Evolutionary conservation across 805 yeast genomes (phyloP).

Genomic region (Ogataea nakhonphanomensis): DNA sequence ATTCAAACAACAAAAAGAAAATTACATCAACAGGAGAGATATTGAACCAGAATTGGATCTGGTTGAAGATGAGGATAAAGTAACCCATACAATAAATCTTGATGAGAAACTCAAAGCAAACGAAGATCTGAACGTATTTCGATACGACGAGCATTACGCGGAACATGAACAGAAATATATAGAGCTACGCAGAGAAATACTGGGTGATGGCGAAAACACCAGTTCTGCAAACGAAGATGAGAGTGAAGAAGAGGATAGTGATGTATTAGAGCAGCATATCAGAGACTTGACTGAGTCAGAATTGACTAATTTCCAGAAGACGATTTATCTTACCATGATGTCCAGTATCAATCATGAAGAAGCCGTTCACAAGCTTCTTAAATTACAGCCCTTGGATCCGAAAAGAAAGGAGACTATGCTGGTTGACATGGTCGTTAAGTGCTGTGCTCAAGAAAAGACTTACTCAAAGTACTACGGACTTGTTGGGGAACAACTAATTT

Average conservation of each 20-base stretch:
- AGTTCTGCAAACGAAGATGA: slow-evolving; percentile 22
- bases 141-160: slow-evolving; percentile 48
- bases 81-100: slow-evolving; percentile 52
- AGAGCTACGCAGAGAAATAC: slow-evolving; percentile 39
- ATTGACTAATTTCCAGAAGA: slow-evolving; percentile 63
- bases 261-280: slow-evolving; percentile 33
- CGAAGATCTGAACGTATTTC: slow-evolving; percentile 46
- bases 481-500: slow-evolving; percentile 63
- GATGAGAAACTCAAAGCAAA: slow-evolving; percentile 48
- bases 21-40: slow-evolving; percentile 37
- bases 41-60: slow-evolving; percentile 50
- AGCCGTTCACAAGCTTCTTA: slow-evolving; percentile 80
- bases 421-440: slow-evolving; percentile 70
- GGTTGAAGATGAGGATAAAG: slow-evolving; percentile 61
- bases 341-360: slow-evolving; percentile 91
- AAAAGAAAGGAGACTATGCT: slow-evolving; percentile 47
- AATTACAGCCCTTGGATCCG: slow-evolving; percentile 40
- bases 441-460: slow-evolving; percentile 82
- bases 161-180: slow-evolving; percentile 48
- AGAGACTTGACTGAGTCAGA: slow-evolving; percentile 69
- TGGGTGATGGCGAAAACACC: slow-evolving; percentile 34
- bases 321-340: slow-evolving; percentile 77
- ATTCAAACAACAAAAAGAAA: slow-evolving; percentile 46
- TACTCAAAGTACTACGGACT: slow-evolving; percentile 84
- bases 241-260: slow-evolving; percentile 24